Evolutionary conservation across 1,139 yeast species (phyloP).

Genomic region (Zygoascus meyerae): DNA sequence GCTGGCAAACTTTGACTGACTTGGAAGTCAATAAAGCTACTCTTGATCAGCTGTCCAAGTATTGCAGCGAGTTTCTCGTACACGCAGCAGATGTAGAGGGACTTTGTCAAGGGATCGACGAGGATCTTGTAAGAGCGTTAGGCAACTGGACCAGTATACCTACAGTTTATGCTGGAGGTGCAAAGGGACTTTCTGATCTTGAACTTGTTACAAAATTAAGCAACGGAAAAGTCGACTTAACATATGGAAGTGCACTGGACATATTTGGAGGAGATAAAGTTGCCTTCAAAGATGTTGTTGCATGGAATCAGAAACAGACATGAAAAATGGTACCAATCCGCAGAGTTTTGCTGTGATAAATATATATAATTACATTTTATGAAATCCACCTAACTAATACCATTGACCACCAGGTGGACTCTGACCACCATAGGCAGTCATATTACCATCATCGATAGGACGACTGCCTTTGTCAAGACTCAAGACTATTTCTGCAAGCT

Average conservation of each 20-base stretch:
- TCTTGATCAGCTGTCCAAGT: slow-evolving; percentile 48
- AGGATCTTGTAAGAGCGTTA: slow-evolving; percentile 58
- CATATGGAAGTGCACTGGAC: slow-evolving; percentile 89
- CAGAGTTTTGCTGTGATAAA: background rate
- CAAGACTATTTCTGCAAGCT: slow-evolving; percentile 82
- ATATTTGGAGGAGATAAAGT: slow-evolving; percentile 88
- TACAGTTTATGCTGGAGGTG: slow-evolving; percentile 96
- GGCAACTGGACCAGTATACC: slow-evolving; percentile 80
- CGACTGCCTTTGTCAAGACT: slow-evolving; percentile 52
- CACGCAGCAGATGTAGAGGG: slow-evolving; percentile 99
- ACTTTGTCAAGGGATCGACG: slow-evolving; percentile 85
- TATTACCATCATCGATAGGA: slow-evolving; percentile 7
- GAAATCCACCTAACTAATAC: slow-evolving; percentile 6
- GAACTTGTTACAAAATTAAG: slow-evolving; percentile 60
- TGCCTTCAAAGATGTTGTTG: slow-evolving; percentile 62
- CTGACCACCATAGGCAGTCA: slow-evolving; percentile 6
- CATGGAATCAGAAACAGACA: slow-evolving; percentile 51
- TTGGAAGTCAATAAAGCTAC: slow-evolving; percentile 51
- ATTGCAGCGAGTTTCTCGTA: slow-evolving; percentile 79
- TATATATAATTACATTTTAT: slow-evolving; percentile 1
- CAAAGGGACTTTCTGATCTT: slow-evolving; percentile 65
- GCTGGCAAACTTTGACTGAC: slow-evolving; percentile 88
- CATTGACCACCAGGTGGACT: slow-evolving; percentile 12
- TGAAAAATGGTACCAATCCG: background rate
- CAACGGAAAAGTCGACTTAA: slow-evolving; percentile 77